Percentiles rank a stretch among this genome's conserved stretches.
phyloP scores from a whole-genome alignment of 2,329 filamentous ascomycete species.

The Aspergillus viridinutans region DNA sequence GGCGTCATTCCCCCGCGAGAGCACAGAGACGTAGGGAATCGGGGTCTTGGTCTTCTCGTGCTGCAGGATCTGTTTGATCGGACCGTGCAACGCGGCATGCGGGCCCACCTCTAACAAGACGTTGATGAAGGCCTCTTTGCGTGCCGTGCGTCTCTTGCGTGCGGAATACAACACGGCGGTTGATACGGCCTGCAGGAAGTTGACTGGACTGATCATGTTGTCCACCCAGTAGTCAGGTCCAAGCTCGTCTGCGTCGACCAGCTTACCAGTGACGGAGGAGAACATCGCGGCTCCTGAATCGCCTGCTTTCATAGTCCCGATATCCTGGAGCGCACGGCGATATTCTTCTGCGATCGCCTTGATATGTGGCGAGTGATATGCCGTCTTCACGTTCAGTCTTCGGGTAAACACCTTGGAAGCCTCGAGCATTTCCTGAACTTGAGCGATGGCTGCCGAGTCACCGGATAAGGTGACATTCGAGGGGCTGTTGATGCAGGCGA shows the following conservation, averaged over 20 bases:
- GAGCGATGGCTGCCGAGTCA: slow-evolving; percentile 1
- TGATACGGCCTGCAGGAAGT: slow-evolving; percentile 2
- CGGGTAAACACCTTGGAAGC: slow-evolving; percentile 5
- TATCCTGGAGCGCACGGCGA: not conserved
- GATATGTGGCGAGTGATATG: slow-evolving; percentile 13
- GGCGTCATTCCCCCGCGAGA: not conserved
- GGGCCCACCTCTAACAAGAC: slow-evolving; percentile 12
- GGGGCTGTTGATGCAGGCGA: slow-evolving; percentile 18
- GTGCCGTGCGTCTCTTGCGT: not conserved
- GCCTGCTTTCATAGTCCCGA: not conserved
- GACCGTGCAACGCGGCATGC: slow-evolving; percentile 7
- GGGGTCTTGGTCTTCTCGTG: not conserved
- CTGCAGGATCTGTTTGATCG: slow-evolving; percentile 4
- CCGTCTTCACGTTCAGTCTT: slow-evolving; percentile 14
- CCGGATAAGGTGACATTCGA: slow-evolving; percentile 15
- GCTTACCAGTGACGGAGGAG: slow-evolving; percentile 3
- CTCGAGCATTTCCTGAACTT: slow-evolving; percentile 3
- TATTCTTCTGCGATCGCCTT: not conserved
- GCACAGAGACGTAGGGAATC: not conserved
- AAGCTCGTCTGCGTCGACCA: not conserved
- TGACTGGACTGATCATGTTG: not conserved
- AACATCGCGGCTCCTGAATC: not conserved
- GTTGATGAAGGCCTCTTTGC: not conserved
- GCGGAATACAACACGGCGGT: not conserved
- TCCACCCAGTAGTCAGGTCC: not conserved